Evolutionary conservation across 805 yeast genomes (phyloP).

Genomic region (Nakazawaea populi): DNA sequence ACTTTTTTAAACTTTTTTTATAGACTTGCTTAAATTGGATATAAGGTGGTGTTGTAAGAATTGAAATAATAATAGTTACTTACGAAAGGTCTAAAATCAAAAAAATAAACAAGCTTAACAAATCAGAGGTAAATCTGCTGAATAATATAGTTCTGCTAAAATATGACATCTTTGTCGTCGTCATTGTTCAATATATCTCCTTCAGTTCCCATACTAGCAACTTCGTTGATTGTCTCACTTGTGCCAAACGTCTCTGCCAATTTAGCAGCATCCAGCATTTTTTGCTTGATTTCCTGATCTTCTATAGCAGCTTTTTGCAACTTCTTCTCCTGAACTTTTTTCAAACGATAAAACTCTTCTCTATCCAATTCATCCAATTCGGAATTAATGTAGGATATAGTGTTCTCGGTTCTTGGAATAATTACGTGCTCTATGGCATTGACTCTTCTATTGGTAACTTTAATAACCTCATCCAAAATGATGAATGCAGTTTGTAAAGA

Average conservation of each 20-base stretch:
- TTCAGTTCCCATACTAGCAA: constrained; percentile 18
- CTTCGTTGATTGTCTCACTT: constrained; percentile 39
- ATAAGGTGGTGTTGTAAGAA: too few species aligned
- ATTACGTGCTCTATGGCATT: constrained; percentile 98
- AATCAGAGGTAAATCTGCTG: too few species aligned
- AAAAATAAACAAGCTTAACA: not conserved
- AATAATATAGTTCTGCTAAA: not conserved
- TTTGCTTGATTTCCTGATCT: constrained; percentile 44
- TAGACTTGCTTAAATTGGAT: too few species aligned
- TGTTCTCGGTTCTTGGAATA: constrained; percentile 95
- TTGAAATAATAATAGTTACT: too few species aligned
- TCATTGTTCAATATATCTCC: constrained; percentile 12
- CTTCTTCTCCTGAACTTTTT: constrained; percentile 93
- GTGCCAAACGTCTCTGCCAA: constrained; percentile 22
- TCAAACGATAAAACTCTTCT: constrained; percentile 94
- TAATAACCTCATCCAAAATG: constrained; percentile 94
- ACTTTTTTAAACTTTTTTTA: too few species aligned
- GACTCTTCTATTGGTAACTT: constrained; percentile 96
- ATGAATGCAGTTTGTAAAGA: constrained; percentile 96
- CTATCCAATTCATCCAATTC: constrained; percentile 97
- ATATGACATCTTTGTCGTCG: constrained; percentile 4
- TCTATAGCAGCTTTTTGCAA: constrained; percentile 68
- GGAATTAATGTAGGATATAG: constrained; percentile 85
- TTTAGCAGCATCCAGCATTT: constrained; percentile 23
- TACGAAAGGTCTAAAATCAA: not conserved